Base-by-base conservation (phyloP, 228 moss, liverwort and hornwort species). In the Sphagnum magellanicum region DNA sequence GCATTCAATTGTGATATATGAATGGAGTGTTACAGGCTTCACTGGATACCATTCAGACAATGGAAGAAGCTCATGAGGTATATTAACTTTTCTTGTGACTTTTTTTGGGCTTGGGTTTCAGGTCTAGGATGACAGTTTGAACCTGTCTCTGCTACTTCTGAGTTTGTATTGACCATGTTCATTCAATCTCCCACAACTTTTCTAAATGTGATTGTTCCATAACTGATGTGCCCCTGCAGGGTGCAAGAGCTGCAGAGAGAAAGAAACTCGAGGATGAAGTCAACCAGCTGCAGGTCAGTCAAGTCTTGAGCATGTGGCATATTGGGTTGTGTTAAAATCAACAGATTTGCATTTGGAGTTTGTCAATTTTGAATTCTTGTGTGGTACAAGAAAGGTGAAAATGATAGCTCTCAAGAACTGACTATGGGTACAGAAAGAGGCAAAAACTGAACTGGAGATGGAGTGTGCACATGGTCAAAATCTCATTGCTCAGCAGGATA, bases 401-500 rank as follows among this genome's bases (percentile, higher is more conserved):
- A 32, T 32, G 32, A 32, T 32, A 3, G 2, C 32, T 32, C 32
- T 32, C 32, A 32, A 32, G 32, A 32, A 32, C 32, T 32, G 32
- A 32, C 32, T 32, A 3, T 32, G 32, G 32, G 32, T 32, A 32
- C 83, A 95, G 90, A 97, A 77, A 79, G 97, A 93, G 64, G 66
- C 88, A 63, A 91, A 80, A 74, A 88, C 82, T 60, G 97, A 97
- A 65, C 81, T 97, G 70, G 97, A 97, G 84, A 67, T 79, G 63
- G 97, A 97, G 76, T 90, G 97, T 15, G 86, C 83, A 65, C 93
- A 93, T 79, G 89, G 90, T 62, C 86, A 93, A 63, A 16, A 81
- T 76, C 84, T 93, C 61, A 78, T 77, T n/a, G 69, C 74, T 70
- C 83, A 83, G 70, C 84, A 91, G 61, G 97, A 93, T 70, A 82